Evolutionary conservation across 345 rosid genomes (phyloP), one percentile per base, ranked within the genome.

Genomic region (Alliaria petiolata): DNA sequence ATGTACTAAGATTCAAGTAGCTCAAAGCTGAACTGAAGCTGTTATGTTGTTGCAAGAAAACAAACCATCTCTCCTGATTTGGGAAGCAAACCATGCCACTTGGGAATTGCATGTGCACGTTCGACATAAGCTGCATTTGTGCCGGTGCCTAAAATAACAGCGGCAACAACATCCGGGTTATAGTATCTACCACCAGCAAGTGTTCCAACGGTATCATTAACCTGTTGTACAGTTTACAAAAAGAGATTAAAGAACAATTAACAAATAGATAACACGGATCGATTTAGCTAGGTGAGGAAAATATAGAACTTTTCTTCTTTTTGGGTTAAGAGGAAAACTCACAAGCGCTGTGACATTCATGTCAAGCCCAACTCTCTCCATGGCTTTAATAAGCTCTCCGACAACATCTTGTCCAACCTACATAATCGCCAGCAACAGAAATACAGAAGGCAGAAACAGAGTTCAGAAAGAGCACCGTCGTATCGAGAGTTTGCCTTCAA

Each of bases 91-190:
- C 95, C 96, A 7, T 91, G 93, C 97, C 96, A 91, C 73, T 95
- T 95, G 28, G 97, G 96, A 70, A 95, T 91, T 56, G 96, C 91
- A 17, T 83, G 79, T 9, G 93, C 98, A 70, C 96, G 87, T 70
- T 95, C 99, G 14, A 92, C 97, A 77, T 92, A 95, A 8, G 99
- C 98, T 28, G 97, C 98, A 81, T 95, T 95, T 57, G 99, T 80
- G 65, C 99, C 97, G 0, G 99, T 95, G 33, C 99, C 99, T 75
- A 95, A 76, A 65, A 95, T 95, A 31, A 95, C 98, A 43, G 97
- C 96, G 45, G 85, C 96, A 67, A 82, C 81, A 44, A 92, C 99
- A 85, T 92, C 96, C 11, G 81, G 80, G 70, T 90, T 79, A 69
- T 69, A 50, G 75, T 86, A 95, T 79, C 96, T 81, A 50, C 96